A percentile compares a stretch with the other conserved stretches of the same genome.
Conservation (phyloP, 176 grass and related monocot species). For the Avena insularis region DNA sequence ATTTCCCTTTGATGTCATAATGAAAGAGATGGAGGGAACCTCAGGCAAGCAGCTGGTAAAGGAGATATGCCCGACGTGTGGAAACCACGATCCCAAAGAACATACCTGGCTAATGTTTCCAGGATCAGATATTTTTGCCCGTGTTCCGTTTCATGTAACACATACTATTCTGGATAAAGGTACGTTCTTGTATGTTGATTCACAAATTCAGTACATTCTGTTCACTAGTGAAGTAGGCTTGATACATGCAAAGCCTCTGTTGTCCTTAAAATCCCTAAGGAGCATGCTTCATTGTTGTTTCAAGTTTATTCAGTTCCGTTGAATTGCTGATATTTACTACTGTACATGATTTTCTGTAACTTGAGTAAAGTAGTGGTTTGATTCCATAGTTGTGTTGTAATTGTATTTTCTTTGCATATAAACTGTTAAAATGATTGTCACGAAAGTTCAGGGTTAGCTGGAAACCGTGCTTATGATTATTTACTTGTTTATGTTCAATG, state of each 20-base stretch:
- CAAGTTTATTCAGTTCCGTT: background rate
- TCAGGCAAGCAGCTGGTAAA: constrained; percentile 66
- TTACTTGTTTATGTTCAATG: background rate
- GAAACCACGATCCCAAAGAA: constrained; percentile 70
- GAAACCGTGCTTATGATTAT: too few relatives aligned
- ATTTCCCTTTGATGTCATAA: constrained; percentile 81
- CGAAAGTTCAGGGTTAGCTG: background rate
- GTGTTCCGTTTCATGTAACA: constrained; percentile 83
- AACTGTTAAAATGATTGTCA: background rate
- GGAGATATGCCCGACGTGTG: constrained; percentile 86
- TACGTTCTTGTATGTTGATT: constrained; percentile 7
- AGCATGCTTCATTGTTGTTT: constrained; percentile 1
- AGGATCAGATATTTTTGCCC: constrained; percentile 81
- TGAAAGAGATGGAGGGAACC: constrained; percentile 79
- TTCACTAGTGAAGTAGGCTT: background rate
- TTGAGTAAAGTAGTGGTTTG: background rate
- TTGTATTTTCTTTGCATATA: background rate
- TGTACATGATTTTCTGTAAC: background rate
- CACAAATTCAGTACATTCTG: constrained; percentile 13
- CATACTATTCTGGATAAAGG: constrained; percentile 82
- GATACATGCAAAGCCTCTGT: background rate
- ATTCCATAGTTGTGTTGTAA: background rate
- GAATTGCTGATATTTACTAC: background rate
- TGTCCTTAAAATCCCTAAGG: constrained; percentile 3
- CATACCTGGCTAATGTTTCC: constrained; percentile 82